Conservation (phyloP, 257 asterid genomes). For the Marsdenia floribunda region DNA sequence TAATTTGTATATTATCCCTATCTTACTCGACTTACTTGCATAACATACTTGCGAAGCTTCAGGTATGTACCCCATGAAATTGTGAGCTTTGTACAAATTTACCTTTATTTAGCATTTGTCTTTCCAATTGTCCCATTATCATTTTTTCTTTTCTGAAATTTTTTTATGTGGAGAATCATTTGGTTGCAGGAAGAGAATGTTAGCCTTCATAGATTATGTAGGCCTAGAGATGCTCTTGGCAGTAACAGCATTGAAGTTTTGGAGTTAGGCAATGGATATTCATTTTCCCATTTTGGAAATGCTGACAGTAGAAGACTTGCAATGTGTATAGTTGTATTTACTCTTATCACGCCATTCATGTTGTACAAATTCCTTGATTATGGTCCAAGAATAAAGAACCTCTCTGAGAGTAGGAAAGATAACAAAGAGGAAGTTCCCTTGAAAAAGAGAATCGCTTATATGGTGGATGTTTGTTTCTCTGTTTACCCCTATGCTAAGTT, state of each 20-base stretch:
- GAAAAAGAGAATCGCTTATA: slow-evolving; percentile 85
- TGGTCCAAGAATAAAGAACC: slow-evolving; percentile 54
- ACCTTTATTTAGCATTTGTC: neutral
- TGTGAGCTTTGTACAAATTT: slow-evolving; percentile 13
- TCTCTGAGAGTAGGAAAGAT: slow-evolving; percentile 42
- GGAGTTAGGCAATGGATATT: slow-evolving; percentile 39
- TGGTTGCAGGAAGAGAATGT: slow-evolving; percentile 64
- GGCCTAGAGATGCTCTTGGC: slow-evolving; percentile 27
- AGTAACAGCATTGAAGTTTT: slow-evolving; percentile 25
- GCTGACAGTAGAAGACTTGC: slow-evolving; percentile 60
- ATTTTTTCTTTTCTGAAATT: slow-evolving; percentile 3
- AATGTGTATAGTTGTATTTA: slow-evolving; percentile 55
- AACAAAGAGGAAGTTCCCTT: slow-evolving; percentile 77
- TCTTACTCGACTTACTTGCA: slow-evolving; percentile 47
- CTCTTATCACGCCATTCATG: slow-evolving; percentile 65
- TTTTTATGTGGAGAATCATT: slow-evolving; percentile 12
- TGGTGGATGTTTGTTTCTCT: slow-evolving; percentile 91
- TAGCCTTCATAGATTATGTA: slow-evolving; percentile 45
- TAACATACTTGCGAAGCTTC: slow-evolving; percentile 53
- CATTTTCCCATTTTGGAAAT: slow-evolving; percentile 31
- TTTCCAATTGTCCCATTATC: neutral
- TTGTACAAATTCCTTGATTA: slow-evolving; percentile 70
- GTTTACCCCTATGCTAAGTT: slow-evolving; percentile 92
- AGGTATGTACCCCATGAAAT: slow-evolving; percentile 44
- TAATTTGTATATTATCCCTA: slow-evolving; percentile 41